A percentile compares a stretch with the other conserved stretches of the same genome.
Conservation (phyloP, 768 basidiomycete species). For the Tricholoma terreum region DNA sequence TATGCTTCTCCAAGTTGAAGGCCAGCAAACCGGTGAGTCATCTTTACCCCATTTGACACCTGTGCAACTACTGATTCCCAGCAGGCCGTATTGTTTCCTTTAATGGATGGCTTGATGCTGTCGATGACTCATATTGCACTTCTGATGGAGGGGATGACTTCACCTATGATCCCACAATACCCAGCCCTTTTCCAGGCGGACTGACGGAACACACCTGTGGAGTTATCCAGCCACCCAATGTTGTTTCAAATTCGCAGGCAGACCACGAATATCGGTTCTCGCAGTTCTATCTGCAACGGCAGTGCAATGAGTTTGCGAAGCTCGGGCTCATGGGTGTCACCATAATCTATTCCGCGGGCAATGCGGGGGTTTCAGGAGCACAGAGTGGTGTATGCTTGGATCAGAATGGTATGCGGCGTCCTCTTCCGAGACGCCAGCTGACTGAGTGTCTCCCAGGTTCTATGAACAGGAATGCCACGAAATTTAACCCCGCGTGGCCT, state of each 20-base stretch:
- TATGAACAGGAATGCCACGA: constrained; percentile 29
- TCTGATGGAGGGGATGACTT: constrained; percentile 33
- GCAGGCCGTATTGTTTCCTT: constrained; percentile 23
- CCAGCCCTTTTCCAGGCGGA: constrained; percentile 27
- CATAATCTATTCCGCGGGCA: constrained; percentile 39
- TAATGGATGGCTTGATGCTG: constrained; percentile 36
- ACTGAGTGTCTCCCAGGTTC: constrained; percentile 21
- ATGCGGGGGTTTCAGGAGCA: constrained; percentile 38
- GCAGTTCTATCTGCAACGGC: constrained; percentile 33
- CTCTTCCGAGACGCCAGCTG: not conserved
- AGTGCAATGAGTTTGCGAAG: constrained; percentile 49
- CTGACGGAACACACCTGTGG: constrained; percentile 36
- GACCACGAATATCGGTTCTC: constrained; percentile 36
- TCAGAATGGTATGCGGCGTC: constrained; percentile 27
- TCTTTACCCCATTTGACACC: not conserved
- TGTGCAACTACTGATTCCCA: not conserved
- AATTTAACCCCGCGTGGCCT: constrained; percentile 48
- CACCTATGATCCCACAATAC: constrained; percentile 30
- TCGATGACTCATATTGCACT: constrained; percentile 34
- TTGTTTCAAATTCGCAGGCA: constrained; percentile 41
- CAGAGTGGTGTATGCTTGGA: constrained; percentile 33
- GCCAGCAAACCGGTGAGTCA: constrained; percentile 19
- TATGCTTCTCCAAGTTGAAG: constrained; percentile 31
- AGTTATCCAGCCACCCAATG: constrained; percentile 34
- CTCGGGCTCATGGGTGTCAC: constrained; percentile 49